Conservation (phyloP, 2,329 filamentous ascomycete species). For the Aspergillus arachidicola region DNA sequence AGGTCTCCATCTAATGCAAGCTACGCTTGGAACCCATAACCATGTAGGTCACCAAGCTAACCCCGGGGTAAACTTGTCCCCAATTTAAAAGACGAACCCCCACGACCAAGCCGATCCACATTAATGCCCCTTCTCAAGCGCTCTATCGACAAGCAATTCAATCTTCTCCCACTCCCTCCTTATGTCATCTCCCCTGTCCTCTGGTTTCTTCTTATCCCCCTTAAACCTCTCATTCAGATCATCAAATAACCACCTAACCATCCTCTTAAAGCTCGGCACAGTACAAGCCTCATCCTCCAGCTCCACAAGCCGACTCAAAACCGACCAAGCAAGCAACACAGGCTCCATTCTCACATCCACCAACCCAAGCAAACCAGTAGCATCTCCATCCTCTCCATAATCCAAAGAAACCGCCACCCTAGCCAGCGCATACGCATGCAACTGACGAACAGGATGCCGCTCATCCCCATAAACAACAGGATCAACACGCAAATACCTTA, state of each 20-base stretch:
- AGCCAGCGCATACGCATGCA: conserved; percentile 45
- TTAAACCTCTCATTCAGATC: conserved; percentile 32
- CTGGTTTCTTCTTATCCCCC: conserved; percentile 30
- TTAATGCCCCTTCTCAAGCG: conserved; percentile 27
- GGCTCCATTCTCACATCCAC: conserved; percentile 32
- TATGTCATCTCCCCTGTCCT: conserved; percentile 24
- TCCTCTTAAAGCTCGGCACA: conserved; percentile 33
- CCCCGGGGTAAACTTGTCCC: background rate
- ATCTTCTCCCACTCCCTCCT: conserved; percentile 54
- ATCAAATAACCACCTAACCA: conserved; percentile 28
- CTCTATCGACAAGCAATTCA: conserved; percentile 36
- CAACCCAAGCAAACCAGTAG: conserved; percentile 18
- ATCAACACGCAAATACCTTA: conserved; percentile 55
- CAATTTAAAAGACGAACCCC: background rate
- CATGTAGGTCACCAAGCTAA: background rate
- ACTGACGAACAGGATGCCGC: conserved; percentile 57
- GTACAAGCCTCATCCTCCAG: conserved; percentile 29
- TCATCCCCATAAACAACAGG: conserved; percentile 53
- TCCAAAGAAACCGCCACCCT: conserved; percentile 33
- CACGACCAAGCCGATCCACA: background rate
- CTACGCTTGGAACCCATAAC: background rate
- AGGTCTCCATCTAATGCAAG: background rate
- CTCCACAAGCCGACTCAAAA: conserved; percentile 32
- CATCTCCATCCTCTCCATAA: conserved; percentile 23
- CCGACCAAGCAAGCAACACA: conserved; percentile 36